Percentiles rank a stretch among this genome's conserved stretches.
Evolutionary conservation across 1,284 basidiomycete species (phyloP).

Genomic region (Moesziomyces globuligerus): DNA sequence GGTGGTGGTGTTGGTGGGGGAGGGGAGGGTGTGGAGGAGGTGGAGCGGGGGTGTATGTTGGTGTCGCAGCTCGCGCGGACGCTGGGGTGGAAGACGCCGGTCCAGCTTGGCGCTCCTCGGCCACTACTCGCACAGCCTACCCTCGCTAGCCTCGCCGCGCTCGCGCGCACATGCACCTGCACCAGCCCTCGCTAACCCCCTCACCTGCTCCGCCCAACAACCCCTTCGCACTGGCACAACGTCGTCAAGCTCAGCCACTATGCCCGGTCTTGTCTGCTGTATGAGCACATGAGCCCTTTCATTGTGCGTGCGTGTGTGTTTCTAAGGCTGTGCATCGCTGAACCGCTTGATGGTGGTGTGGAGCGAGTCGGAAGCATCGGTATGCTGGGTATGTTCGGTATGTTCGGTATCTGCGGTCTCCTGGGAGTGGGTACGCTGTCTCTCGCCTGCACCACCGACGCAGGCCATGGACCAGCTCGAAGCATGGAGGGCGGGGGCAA

Average conservation of each 20-base stretch:
- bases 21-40: background rate
- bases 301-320: no score
- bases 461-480: background rate
- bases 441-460: background rate
- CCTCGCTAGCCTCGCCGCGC: no score
- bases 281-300: no score
- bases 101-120: constrained; percentile 13
- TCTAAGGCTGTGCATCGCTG: no score
- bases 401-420: constrained; percentile 1
- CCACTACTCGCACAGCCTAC: no score
- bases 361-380: no score
- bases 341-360: no score
- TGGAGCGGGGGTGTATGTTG: constrained; percentile 2
- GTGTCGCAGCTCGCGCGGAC: constrained; percentile 3
- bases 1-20: background rate
- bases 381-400: background rate
- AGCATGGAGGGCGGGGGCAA: background rate
- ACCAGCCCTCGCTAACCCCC: background rate
- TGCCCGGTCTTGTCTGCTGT: no score
- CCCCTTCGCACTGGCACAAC: no score
- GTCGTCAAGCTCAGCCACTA: no score
- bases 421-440: constrained; percentile 2
- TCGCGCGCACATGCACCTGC: background rate
- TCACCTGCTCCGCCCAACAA: background rate
- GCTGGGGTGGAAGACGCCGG: constrained; percentile 11